These are phyloP conservation scores for Calonectria ilicicola DNA, from an alignment of 2,329 filamentous ascomycete genomes.

Conservation along the genomic window DNA sequence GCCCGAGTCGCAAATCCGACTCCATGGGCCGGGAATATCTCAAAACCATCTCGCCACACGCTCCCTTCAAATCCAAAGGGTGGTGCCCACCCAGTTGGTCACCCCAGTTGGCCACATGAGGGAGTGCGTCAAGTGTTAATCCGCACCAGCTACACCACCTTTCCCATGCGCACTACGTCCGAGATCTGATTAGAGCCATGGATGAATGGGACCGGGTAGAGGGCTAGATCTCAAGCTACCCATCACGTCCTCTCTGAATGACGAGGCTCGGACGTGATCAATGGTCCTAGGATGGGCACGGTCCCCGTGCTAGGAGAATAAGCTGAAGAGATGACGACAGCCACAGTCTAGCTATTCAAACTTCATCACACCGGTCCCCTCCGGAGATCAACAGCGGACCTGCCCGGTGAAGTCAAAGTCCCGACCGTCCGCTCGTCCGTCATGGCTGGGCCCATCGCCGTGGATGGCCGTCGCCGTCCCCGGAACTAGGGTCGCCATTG, in stretches of 20 bases:
- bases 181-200: constrained; percentile 24
- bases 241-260: background rate
- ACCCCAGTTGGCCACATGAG: background rate
- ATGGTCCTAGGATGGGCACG: constrained; percentile 12
- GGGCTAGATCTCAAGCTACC: constrained; percentile 15
- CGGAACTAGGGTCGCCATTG: constrained; percentile 25
- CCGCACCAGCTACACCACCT: background rate
- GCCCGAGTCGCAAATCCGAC: constrained; percentile 26
- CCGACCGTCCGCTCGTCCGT: constrained; percentile 28
- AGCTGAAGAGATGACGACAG: constrained; percentile 24
- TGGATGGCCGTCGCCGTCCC: constrained; percentile 26
- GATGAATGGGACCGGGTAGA: constrained; percentile 25
- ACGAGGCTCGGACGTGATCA: background rate
- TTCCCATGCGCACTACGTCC: background rate
- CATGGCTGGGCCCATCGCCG: constrained; percentile 30
- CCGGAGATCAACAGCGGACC: constrained; percentile 23
- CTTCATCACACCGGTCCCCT: constrained; percentile 10
- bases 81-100: constrained; percentile 21
- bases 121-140: constrained; percentile 27
- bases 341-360: constrained; percentile 14
- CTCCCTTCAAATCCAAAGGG: background rate
- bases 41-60: constrained; percentile 16
- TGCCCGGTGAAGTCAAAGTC: constrained; percentile 24
- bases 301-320: constrained; percentile 13
- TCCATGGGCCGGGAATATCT: constrained; percentile 28